Base-by-base conservation (phyloP, 495 filamentous ascomycete species). In the Sporormia fimetaria region DNA sequence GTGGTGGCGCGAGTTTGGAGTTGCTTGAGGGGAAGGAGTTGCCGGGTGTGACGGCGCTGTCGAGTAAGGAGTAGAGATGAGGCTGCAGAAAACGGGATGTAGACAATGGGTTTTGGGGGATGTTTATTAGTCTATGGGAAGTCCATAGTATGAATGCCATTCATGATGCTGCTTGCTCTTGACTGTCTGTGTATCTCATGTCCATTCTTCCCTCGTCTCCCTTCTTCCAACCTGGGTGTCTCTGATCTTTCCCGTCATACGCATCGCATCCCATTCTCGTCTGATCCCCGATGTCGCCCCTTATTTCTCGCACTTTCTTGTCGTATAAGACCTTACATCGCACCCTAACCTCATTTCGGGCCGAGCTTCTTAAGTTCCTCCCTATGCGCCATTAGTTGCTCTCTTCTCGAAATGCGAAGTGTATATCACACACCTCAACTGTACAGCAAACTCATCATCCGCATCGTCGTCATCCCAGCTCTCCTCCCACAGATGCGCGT, bases 381-480 rank as follows among this genome's bases (percentile, higher is more conserved):
- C 68, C 88, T 96, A 37, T 10, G 22, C 11, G 15, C 21, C 26
- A 37, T 21, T 37, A 32, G 31, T 20, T 28, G 6, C 32, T 21
- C 26, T 24, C 11, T 18, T 5, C 9, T 26, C 22, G 18, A 29
- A 18, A 16, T 24, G 3, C 54, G 33, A 22, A 42, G 1, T 24
- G 18, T 29, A n/a, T 34, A 9, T 6, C 18, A 69, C 80, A 51
- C 62, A 98, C 92, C 85, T 92, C 59, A 98, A 65, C 74, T 95
- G 90, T 60, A 81, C 75, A 9, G 87, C 86, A 59, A 98, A 98
- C 54, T 98, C 90, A 60, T 96, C 92, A 52, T 71, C 87, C 41
- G 86, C 87, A 68, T 96, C 90, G 61, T 98, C 90, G 54, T 98
- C 90, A 63, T 98, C 90, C 90, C 90, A 98, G 68, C 86, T 95